Conservation (phyloP, 176 grass and related monocot genomes). For the maize (Zea mays) region Zm-B73-REFERENCE-NAM-5.0 NC_050098.1:198176501-198177000, state of each 20-base stretch:
- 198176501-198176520: too few species aligned
- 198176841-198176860: slow-evolving; percentile 79
- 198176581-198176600: slow-evolving; percentile 18
- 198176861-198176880: slow-evolving; percentile 73
- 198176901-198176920: slow-evolving; percentile 3
- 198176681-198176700: slow-evolving; percentile 64
- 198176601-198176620: slow-evolving; percentile 41
- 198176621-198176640: slow-evolving; percentile 52
- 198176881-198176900: slow-evolving; percentile 37
- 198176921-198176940: slow-evolving; percentile 33
- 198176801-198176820: slow-evolving; percentile 88
- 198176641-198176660: slow-evolving; percentile 89
- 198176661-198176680: slow-evolving; percentile 65
- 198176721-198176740: slow-evolving; percentile 77
- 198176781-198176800: slow-evolving; percentile 79
- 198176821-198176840: slow-evolving; percentile 94
- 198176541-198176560: neutral
- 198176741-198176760: slow-evolving; percentile 56
- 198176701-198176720: slow-evolving; percentile 71
- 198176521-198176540: neutral
- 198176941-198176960: slow-evolving; percentile 68
- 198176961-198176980: slow-evolving; percentile 73
- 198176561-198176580: neutral
- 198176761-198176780: slow-evolving; percentile 78
- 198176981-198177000: slow-evolving; percentile 74